phyloP scores from a whole-genome alignment of 2,329 filamentous ascomycete species.

The Metarhizium sp. region DNA sequence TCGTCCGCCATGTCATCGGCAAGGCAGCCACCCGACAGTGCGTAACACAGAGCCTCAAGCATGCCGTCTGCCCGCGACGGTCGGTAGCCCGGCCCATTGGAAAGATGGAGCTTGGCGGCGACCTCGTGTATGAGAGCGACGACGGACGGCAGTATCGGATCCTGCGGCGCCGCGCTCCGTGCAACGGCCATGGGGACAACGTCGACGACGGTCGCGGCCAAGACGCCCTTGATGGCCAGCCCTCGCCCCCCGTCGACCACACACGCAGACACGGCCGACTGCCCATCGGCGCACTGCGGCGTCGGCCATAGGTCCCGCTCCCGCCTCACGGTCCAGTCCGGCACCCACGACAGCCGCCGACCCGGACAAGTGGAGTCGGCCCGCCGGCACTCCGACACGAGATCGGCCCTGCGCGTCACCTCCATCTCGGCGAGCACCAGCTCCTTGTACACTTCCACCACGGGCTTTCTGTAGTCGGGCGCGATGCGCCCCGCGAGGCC shows the following conservation, averaged over 20 bases:
- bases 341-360: background rate
- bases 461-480: background rate
- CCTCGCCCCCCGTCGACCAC: background rate
- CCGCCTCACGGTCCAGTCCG: background rate
- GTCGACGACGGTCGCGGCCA: background rate
- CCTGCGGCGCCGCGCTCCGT: background rate
- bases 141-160: background rate
- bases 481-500: background rate
- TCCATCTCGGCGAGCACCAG: background rate
- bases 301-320: background rate
- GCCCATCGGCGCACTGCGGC: background rate
- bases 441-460: background rate
- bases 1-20: background rate
- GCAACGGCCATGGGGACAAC: background rate
- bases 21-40: background rate
- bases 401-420: background rate
- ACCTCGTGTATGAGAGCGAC: background rate
- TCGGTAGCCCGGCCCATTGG: background rate
- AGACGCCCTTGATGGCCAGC: background rate
- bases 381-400: background rate
- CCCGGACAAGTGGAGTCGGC: background rate
- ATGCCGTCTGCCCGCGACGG: background rate
- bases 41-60: background rate
- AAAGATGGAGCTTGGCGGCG: background rate
- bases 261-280: background rate